Evolutionary conservation across 305 asterid species (phyloP), one percentile per base, ranked within the genome.

Genomic region (Fraxinus latifolia): DNA sequence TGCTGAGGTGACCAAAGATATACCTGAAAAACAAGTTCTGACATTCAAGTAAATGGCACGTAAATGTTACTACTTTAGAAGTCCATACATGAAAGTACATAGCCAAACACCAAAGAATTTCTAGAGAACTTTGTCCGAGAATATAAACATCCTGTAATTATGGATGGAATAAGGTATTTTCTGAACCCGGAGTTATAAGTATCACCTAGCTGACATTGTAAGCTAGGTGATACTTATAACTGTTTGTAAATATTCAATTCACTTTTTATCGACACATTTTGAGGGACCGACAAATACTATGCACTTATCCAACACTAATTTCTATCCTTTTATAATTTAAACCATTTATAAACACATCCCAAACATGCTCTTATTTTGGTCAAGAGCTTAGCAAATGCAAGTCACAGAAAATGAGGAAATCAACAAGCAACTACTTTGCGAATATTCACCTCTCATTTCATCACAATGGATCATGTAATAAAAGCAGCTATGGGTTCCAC

Each of bases 1-100:
- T 47, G 93, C 92, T n/a, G 95, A 85, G 60, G 97, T 90, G 82
- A 92, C 94, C 93, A 91, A 79, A 12, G 97, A 95, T 73, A 91
- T 82, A 76, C 97, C 97, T 94, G 91, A 80, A 86, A 84, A 47
- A 72, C 50, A 37, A 33, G 32, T 9, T 53, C 67, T n/a, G 27
- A 58, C 3, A 58, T 19, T 19, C 23, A 25, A 62, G n/a, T 62
- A 25, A 62, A 25, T 62, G 32, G 33, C 72, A 62, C 27, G n/a
- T 62, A 25, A 5, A 62, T 21, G 11, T 62, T 62, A 62, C 33
- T 62, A 25, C 15, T 62, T 1, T 8, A 23, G 29, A 60, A 62
- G 32, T 62, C 32, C 72, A 65, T 65, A 7, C 14, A 21, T 3
- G 21, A 25, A 21, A 25, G 32, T 65, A 65, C 0, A 53, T n/a